Conservation (phyloP, 371 early-diverging fungal genomes). For the Lichtheimia ramosa region DNA sequence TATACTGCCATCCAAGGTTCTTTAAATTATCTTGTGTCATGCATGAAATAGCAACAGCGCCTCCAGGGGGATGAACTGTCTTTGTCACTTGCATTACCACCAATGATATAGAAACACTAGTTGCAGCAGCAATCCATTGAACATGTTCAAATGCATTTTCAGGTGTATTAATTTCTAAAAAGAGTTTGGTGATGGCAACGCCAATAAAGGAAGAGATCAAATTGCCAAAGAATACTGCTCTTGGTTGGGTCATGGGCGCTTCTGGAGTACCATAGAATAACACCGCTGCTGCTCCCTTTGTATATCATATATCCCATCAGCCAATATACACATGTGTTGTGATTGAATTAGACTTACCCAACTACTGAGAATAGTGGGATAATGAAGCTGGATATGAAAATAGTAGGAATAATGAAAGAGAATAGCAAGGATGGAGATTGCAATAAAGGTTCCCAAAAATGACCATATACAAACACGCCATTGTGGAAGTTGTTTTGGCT, state of each 20-base stretch:
- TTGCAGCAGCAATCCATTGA: constrained; percentile 67
- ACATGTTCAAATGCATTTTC: constrained; percentile 30
- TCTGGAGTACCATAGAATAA: constrained; percentile 71
- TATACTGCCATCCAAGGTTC: constrained; percentile 60
- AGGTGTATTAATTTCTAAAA: constrained; percentile 40
- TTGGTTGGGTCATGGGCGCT: constrained; percentile 74
- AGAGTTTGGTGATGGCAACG: constrained; percentile 62
- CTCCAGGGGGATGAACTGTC: constrained; percentile 77
- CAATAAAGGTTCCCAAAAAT: constrained; percentile 49
- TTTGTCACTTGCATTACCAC: constrained; percentile 67
- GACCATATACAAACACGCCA: constrained; percentile 43
- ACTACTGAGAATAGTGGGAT: neutral
- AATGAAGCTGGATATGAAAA: neutral
- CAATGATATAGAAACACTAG: constrained; percentile 67
- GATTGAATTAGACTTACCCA: neutral
- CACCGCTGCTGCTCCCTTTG: constrained; percentile 67
- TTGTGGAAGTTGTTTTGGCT: constrained; percentile 8
- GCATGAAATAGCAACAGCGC: constrained; percentile 71
- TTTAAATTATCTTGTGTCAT: constrained; percentile 41
- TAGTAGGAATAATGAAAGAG: constrained; percentile 18
- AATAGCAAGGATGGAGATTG: constrained; percentile 36
- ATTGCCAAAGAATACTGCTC: constrained; percentile 67
- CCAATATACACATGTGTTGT: neutral
- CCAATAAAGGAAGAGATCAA: constrained; percentile 65
- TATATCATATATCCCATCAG: neutral